These are phyloP conservation scores for Pyrenophora seminiperda DNA, from an alignment of 2,329 filamentous ascomycete genomes.

Conservation along the genomic window DNA sequence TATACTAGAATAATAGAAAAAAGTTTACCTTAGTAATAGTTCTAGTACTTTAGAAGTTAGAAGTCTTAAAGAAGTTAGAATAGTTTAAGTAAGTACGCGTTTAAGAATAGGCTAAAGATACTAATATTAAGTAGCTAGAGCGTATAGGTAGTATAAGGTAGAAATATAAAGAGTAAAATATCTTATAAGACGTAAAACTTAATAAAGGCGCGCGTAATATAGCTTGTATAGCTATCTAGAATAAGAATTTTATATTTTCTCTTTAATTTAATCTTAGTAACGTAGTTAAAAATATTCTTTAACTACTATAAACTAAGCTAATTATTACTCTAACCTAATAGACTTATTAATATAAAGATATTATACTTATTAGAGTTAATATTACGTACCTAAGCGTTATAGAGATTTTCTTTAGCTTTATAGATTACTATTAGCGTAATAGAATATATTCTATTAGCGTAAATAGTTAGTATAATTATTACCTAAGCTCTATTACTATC, in stretches of 20 bases:
- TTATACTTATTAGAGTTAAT: neutral
- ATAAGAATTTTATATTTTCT: no score
- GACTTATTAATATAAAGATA: neutral
- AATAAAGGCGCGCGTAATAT: no score
- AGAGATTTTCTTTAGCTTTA: neutral
- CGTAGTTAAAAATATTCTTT: neutral
- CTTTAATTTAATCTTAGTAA: no score
- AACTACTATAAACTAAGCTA: neutral
- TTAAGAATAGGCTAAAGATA: neutral
- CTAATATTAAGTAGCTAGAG: neutral
- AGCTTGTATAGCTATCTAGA: neutral
- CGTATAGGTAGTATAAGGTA: neutral
- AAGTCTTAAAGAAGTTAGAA: constrained; percentile 20
- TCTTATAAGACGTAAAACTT: neutral
- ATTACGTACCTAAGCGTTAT: no score
- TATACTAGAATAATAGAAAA: neutral
- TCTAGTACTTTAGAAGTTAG: neutral
- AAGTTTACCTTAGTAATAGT: neutral
- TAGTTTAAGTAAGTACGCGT: neutral
- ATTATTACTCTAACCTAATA: neutral
- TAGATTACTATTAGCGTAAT: neutral
- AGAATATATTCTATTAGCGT: constrained; percentile 19
- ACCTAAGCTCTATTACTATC: constrained; percentile 14
- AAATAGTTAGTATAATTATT: constrained; percentile 15
- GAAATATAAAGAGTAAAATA: neutral